These are phyloP conservation scores for Barnettozyma botsteinii DNA, from an alignment of 805 yeast genomes.

Conservation along the genomic window DNA sequence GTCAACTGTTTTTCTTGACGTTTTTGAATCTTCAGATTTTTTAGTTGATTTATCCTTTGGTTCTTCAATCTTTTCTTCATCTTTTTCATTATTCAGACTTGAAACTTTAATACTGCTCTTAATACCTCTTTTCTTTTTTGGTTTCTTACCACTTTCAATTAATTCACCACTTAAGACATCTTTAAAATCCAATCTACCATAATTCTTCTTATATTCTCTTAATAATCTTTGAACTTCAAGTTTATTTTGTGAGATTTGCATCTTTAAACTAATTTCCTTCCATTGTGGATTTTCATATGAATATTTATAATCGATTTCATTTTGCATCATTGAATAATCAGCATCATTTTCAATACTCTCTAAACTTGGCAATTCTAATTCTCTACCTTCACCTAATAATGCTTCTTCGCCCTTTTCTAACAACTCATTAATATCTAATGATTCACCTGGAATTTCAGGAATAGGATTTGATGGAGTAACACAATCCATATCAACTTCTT, in stretches of 20 bases:
- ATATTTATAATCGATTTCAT: constrained; percentile 1
- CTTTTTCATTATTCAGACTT: no score
- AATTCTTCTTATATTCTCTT: constrained; percentile 9
- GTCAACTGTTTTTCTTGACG: no score
- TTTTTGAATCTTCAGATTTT: neutral
- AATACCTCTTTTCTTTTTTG: neutral
- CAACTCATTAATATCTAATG: constrained; percentile 53
- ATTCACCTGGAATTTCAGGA: constrained; percentile 75
- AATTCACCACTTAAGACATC: constrained; percentile 13
- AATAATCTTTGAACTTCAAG: constrained; percentile 7
- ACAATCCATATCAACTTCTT: constrained; percentile 90
- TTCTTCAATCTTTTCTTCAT: no score
- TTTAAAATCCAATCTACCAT: constrained; percentile 10
- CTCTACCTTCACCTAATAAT: constrained; percentile 14
- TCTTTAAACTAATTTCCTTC: constrained; percentile 10
- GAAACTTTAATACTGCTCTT: neutral
- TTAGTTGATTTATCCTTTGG: neutral
- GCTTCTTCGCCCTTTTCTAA: constrained; percentile 35
- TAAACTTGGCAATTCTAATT: constrained; percentile 18
- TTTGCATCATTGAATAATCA: neutral
- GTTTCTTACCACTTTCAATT: neutral
- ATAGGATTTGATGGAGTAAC: constrained; percentile 79
- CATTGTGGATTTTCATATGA: constrained; percentile 12
- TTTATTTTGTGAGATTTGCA: constrained; percentile 14
- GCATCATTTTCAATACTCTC: neutral